These are phyloP conservation scores for Backusella parvicylindrica DNA, from an alignment of 192 early-diverging fungal genomes.

Conservation along the genomic window DNA sequence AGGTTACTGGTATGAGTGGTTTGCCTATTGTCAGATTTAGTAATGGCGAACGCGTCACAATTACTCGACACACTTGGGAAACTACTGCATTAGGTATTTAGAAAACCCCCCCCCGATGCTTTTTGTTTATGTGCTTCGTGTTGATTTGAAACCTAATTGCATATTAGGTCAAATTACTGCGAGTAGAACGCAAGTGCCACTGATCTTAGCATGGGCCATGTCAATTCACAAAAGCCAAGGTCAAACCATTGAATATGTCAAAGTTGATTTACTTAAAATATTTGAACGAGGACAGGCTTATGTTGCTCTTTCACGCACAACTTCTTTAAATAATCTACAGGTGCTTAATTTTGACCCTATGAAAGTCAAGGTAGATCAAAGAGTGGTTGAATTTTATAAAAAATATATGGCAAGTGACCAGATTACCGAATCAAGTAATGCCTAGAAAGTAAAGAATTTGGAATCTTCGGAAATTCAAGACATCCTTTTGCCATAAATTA, in stretches of 20 bases:
- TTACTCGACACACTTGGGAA: conserved; percentile 50
- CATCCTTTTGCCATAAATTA: not conserved
- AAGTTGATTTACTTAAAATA: conserved; percentile 67
- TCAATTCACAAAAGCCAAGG: conserved; percentile 87
- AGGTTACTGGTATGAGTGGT: not conserved
- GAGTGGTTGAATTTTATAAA: conserved; percentile 64
- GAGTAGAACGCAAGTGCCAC: conserved; percentile 51
- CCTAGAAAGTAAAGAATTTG: not conserved
- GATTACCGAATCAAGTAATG: not conserved
- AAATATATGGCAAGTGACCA: not conserved
- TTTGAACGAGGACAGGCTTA: conserved; percentile 84
- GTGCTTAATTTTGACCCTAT: conserved; percentile 59
- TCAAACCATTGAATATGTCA: conserved; percentile 73
- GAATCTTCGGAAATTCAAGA: not conserved
- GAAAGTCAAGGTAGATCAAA: conserved; percentile 66
- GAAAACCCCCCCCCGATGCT: no score
- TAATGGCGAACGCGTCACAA: conserved; percentile 37
- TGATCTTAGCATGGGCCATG: conserved; percentile 77
- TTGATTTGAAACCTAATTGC: not conserved
- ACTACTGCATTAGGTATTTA: conserved; percentile 36
- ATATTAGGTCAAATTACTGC: not conserved
- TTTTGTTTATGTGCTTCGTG: no score
- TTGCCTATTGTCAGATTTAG: conserved; percentile 34
- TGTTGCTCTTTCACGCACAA: conserved; percentile 75
- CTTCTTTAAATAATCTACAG: conserved; percentile 60